Base-by-base conservation (phyloP, 805 yeast species). In the Candida caryicola region DNA sequence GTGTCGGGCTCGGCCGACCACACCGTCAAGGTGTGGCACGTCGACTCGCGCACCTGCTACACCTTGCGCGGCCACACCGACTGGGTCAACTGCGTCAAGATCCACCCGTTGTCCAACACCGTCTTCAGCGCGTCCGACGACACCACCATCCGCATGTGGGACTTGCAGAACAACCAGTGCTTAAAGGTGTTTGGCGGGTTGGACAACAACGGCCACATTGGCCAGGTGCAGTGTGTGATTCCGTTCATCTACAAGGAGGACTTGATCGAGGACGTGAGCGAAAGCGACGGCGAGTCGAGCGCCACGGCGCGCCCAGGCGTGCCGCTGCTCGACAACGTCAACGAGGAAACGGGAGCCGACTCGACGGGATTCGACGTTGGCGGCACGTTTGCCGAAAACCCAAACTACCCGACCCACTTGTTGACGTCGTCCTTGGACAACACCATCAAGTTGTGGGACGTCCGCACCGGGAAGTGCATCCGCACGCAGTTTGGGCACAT, bases 401-500 rank as follows among this genome's bases (percentile, higher is more conserved):
- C 52, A 5, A 52, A 68, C 35, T 77, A 78, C 41, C 96, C 97
- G 10, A 82, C 95, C 0, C 95, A 91, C 62, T 59, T 90, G 39
- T 63, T 90, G 17, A 83, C 96, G 0, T 88, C 95, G 12, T 87
- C 96, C 1, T 67, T 91, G 43, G 98, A 90, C 60, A 89, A 89
- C 61, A 90, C 97, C 5, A 88, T 90, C 59, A 88, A 90, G 58
- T 61, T 91, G 33, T 90, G 97, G 97, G 95, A 88, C 50, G 83
- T 89, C 21, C 71, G 71, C 45, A 79, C 93, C 1, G 96, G 97
- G 3, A 78, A 80, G 59, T 91, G 98, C 55, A 77, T 89, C 8
- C 73, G 96, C 41, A 93, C 99, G 0, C 91, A 93, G 60, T 93
- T 91, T 66, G 99, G 99, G 2, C 99, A 93, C 57, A 88, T 91